phyloP scores from a whole-genome alignment of 2,329 filamentous ascomycete genomes.

The Aspergillus amoenus region DNA sequence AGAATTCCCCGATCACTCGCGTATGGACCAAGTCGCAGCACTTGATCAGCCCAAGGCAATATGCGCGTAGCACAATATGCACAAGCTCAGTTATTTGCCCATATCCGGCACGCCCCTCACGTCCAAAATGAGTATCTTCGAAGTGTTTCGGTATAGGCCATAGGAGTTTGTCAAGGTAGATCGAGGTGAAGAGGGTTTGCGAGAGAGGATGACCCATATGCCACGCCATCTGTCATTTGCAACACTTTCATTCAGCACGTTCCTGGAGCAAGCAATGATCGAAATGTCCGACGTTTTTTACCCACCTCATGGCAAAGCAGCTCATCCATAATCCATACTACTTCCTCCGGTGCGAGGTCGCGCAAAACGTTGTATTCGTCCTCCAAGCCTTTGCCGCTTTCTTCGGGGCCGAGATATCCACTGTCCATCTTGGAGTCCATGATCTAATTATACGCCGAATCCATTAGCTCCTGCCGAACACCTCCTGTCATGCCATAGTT shows the following conservation, averaged over 20 bases:
- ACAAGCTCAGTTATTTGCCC: constrained; percentile 47
- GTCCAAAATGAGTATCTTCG: constrained; percentile 63
- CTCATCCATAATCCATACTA: constrained; percentile 92
- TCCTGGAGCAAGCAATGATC: neutral
- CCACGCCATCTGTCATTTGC: constrained; percentile 75
- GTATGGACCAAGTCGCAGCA: constrained; percentile 76
- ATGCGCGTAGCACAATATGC: constrained; percentile 71
- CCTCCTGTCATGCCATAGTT: neutral
- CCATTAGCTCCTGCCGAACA: neutral
- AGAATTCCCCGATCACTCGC: constrained; percentile 77
- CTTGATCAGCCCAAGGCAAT: constrained; percentile 82
- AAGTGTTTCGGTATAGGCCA: constrained; percentile 66
- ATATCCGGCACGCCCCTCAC: constrained; percentile 24
- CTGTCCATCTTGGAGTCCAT: constrained; percentile 99
- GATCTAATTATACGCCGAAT: constrained; percentile 59
- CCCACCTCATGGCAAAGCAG: constrained; percentile 80
- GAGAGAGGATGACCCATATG: constrained; percentile 93
- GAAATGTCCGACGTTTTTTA: neutral
- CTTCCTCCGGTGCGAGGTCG: constrained; percentile 70
- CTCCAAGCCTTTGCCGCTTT: constrained; percentile 65
- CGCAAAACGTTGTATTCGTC: constrained; percentile 74
- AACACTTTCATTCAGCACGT: constrained; percentile 11
- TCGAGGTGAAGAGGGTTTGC: constrained; percentile 88
- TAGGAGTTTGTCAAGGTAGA: constrained; percentile 83
- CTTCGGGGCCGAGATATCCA: constrained; percentile 73